phyloP scores from a whole-genome alignment of 306 rosid species.

The Dryas alaskensis region DNA sequence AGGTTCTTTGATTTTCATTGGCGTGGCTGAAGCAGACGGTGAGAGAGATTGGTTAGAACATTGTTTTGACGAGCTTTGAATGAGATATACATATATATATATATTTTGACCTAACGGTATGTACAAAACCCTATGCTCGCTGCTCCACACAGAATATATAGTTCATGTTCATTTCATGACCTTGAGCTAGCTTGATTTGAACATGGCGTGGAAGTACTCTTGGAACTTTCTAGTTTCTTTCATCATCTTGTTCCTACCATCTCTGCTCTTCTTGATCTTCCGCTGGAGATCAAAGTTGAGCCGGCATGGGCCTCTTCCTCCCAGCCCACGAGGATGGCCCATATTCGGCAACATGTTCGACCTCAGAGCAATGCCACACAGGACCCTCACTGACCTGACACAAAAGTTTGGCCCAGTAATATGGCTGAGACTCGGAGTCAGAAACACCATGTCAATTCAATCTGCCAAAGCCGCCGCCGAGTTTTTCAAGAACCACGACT shows the following conservation, averaged over 20 bases:
- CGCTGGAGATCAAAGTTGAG: conserved; percentile 17
- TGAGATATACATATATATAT: no score
- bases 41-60: neutral
- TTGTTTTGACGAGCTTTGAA: neutral
- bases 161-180: no score
- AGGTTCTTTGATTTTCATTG: conserved; percentile 35
- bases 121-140: no score
- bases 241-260: conserved; percentile 18
- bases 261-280: conserved; percentile 23
- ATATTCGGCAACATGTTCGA: conserved; percentile 64
- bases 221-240: neutral
- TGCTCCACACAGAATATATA: no score
- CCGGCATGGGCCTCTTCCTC: conserved; percentile 35
- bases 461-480: conserved; percentile 40
- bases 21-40: conserved; percentile 50
- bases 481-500: conserved; percentile 59
- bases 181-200: no score
- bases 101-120: no score
- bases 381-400: conserved; percentile 34
- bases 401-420: conserved; percentile 43
- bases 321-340: conserved; percentile 62
- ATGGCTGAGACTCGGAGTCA: conserved; percentile 54
- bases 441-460: conserved; percentile 58
- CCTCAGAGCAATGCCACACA: no score
- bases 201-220: neutral